These are phyloP conservation scores for Pseudocercospora fijiensis DNA, from an alignment of 2,329 filamentous ascomycete genomes.

Conservation along the genomic window DNA sequence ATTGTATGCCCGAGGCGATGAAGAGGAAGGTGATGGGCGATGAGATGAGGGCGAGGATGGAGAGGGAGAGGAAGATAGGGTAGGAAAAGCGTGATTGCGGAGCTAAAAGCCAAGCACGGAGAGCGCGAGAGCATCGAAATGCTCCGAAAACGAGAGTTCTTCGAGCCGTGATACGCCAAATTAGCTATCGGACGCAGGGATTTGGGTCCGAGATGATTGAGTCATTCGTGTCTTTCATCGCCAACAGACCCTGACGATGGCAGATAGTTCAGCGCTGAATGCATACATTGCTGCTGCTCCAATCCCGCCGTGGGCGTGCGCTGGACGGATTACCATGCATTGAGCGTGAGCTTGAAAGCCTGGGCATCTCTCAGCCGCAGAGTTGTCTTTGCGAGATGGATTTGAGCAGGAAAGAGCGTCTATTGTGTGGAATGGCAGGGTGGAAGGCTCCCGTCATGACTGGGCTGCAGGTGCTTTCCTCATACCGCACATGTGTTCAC, in stretches of 20 bases:
- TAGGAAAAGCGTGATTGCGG: background rate
- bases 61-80: background rate
- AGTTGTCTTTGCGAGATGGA: no score
- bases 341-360: background rate
- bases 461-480: background rate
- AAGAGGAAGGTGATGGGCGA: background rate
- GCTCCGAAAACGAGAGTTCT: background rate
- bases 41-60: slow-evolving; percentile 3
- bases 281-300: background rate
- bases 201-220: background rate
- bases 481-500: background rate
- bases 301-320: background rate
- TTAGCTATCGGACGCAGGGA: no score
- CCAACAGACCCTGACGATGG: background rate
- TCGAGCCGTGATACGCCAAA: no score
- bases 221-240: background rate
- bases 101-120: background rate
- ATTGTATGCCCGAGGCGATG: background rate
- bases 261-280: background rate
- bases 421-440: background rate
- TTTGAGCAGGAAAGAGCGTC: no score
- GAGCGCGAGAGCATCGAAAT: background rate
- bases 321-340: background rate
- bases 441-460: background rate
- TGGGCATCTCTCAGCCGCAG: background rate